Evolutionary conservation across 345 rosid species (phyloP), one percentile per base, ranked within the genome.

Genomic region (Kandelia obovata): DNA sequence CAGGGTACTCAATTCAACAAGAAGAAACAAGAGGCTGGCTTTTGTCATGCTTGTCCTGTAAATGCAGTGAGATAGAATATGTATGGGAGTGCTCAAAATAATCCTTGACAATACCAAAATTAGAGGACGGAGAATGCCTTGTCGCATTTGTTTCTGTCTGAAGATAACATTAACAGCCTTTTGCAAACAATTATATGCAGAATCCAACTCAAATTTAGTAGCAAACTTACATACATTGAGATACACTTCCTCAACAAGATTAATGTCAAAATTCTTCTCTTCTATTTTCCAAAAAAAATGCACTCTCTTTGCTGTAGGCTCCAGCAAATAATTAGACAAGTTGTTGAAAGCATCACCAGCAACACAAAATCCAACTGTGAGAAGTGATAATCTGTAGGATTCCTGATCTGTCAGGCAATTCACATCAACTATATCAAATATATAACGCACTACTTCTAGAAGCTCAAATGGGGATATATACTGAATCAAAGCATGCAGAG

Each of bases 381-480:
- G 79, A 73, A 76, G 74, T 67, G 78, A 31, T 46, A 67, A 53
- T 66, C 61, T 32, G 61, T 73, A 62, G 56, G 81, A 73, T 64
- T 79, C 76, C 51, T 73, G 65, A 70, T 66, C 62, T 26, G 66
- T 43, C 52, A 58, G 57, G 31, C 75, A 76, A 61, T 77, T 76
- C 74, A 13, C 64, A 27, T 82, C 68, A 75, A 83, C 59, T 71
- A 71, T 84, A 78, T 74, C 71, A 63, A 95, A 82, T 70, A 90
- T 73, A 84, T 82, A 90, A 69, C 73, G 75, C 47, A 73, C 91
- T 60, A 88, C 70, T 64, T 85, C 70, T 75, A 95, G 84, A 71
- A 92, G 85, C 73, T 87, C 74, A 60, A 87, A 81, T n/a, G 97
- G 99, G 55, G 96, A 86, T 56, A 85, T 71, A 73, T 80, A 84